A percentile compares a stretch with the other conserved stretches of the same genome.
phyloP scores from a whole-genome alignment of 2,329 filamentous ascomycete genomes.

The Chaetomiaceae sp. region DNA sequence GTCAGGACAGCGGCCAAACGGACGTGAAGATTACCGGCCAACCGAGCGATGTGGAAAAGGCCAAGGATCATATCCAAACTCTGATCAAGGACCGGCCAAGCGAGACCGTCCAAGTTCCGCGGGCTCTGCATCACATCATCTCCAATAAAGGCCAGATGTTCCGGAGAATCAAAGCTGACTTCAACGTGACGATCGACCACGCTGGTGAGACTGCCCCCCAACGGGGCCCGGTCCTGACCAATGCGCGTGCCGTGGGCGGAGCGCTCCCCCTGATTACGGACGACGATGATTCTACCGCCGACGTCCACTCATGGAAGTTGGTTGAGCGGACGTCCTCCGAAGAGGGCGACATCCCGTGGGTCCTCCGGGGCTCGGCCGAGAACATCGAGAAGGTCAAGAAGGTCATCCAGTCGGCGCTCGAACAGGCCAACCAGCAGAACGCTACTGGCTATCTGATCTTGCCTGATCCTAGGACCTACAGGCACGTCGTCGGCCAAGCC shows the following conservation, averaged over 20 bases:
- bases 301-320: slow-evolving; percentile 78
- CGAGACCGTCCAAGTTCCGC: slow-evolving; percentile 80
- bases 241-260: slow-evolving; percentile 52
- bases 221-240: slow-evolving; percentile 41
- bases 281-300: slow-evolving; percentile 59
- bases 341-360: slow-evolving; percentile 79
- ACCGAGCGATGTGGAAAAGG: slow-evolving; percentile 73
- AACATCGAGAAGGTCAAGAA: slow-evolving; percentile 78
- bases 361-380: slow-evolving; percentile 73
- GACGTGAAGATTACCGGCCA: slow-evolving; percentile 82
- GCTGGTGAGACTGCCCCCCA: slow-evolving; percentile 72
- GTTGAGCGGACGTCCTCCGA: slow-evolving; percentile 55
- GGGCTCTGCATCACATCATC: slow-evolving; percentile 75
- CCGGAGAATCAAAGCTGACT: slow-evolving; percentile 79
- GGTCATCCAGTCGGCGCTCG: slow-evolving; percentile 66
- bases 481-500: slow-evolving; percentile 82
- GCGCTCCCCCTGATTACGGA: slow-evolving; percentile 90
- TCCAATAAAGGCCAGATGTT: slow-evolving; percentile 91
- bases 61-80: slow-evolving; percentile 76
- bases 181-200: slow-evolving; percentile 88
- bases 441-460: slow-evolving; percentile 84
- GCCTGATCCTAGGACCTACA: slow-evolving; percentile 83
- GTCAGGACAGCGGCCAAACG: slow-evolving; percentile 78
- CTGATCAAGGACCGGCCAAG: slow-evolving; percentile 83
- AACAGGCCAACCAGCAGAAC: slow-evolving; percentile 63